Conservation (phyloP, 129 eudicot genomes). For the Centaurea solstitialis region DNA sequence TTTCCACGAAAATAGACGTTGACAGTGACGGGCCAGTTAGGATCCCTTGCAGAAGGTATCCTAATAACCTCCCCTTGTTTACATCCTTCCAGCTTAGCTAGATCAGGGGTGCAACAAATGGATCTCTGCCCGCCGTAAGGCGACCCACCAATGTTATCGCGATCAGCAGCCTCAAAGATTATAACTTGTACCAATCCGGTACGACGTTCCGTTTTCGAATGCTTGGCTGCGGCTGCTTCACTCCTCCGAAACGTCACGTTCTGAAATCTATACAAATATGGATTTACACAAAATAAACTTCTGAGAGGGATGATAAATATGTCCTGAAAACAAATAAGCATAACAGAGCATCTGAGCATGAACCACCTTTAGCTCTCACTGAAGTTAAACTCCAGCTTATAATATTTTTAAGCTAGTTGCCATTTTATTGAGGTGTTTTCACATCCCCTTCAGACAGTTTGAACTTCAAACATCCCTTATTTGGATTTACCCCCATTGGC, state of each 20-base stretch:
- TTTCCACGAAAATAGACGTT: conserved; percentile 73
- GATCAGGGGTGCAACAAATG: conserved; percentile 96
- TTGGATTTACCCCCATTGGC: not conserved
- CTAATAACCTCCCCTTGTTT: conserved; percentile 95
- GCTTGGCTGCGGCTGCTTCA: conserved; percentile 69
- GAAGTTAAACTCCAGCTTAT: conserved; percentile 11
- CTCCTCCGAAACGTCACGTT: conserved; percentile 90
- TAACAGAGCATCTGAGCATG: conserved; percentile 19
- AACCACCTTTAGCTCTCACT: conserved; percentile 7
- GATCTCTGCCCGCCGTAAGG: conserved; percentile 99
- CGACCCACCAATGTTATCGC: conserved; percentile 97
- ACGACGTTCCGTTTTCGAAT: conserved; percentile 56
- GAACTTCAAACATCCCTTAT: conserved; percentile 2
- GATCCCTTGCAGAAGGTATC: conserved; percentile 63
- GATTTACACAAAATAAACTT: conserved; percentile 1
- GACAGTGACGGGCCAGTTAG: conserved; percentile 75
- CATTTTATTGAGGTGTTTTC: not conserved
- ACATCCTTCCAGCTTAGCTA: conserved; percentile 98
- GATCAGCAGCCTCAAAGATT: conserved; percentile 94
- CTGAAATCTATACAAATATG: conserved; percentile 59
- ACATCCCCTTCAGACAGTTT: not conserved
- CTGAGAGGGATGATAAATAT: not conserved
- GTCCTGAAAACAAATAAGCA: conserved; percentile 14
- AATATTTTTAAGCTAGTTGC: not conserved
- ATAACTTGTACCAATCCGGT: conserved; percentile 83